Conservation (phyloP, 2,329 filamentous ascomycete genomes). For the Aspergillus sp. region DNA sequence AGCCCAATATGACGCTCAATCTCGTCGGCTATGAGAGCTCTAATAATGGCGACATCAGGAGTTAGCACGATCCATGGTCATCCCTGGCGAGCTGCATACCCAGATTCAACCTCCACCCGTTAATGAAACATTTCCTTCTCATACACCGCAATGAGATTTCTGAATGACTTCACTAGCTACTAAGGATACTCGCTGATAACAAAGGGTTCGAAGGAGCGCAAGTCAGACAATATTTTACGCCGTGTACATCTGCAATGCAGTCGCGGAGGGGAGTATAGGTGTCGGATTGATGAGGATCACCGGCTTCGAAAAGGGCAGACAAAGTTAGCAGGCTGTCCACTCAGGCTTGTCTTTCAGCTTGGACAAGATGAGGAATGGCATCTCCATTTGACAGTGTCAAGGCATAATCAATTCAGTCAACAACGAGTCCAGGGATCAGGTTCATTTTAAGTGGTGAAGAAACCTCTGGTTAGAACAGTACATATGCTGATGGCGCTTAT, state of each 20-base stretch:
- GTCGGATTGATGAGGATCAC: neutral
- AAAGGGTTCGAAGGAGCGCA: neutral
- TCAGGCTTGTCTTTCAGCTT: neutral
- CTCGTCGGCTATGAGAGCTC: neutral
- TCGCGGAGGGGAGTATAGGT: neutral
- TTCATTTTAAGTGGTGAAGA: too few relatives aligned
- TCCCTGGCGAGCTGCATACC: neutral
- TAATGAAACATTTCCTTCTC: neutral
- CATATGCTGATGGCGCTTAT: constrained; percentile 2
- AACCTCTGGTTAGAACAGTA: too few relatives aligned
- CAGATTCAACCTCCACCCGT: neutral
- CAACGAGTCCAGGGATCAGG: too few relatives aligned
- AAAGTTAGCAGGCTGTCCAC: neutral
- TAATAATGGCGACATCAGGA: neutral
- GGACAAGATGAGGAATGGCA: neutral
- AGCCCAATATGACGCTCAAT: neutral
- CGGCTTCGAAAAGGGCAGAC: neutral
- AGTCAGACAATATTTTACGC: neutral
- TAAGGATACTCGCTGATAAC: neutral
- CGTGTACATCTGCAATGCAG: neutral
- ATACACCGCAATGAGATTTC: neutral
- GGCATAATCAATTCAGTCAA: neutral
- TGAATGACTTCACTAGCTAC: neutral
- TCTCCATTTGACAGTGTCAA: neutral
- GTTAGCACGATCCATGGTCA: neutral